phyloP scores from a whole-genome alignment of 2,329 filamentous ascomycete genomes.

The Neofusicoccum laricinum region DNA sequence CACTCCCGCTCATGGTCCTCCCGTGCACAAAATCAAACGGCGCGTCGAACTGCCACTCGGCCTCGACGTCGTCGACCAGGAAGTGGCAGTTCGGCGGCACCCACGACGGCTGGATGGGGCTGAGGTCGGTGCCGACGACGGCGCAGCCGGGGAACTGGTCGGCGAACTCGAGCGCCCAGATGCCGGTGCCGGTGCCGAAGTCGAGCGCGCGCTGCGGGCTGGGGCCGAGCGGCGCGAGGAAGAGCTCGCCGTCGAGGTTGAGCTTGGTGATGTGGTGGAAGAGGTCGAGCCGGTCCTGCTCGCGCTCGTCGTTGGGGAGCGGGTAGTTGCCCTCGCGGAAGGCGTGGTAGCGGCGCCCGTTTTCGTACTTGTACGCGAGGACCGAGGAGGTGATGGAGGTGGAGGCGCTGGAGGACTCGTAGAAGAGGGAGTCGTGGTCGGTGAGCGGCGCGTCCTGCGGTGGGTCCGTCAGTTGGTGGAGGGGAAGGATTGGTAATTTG shows the following conservation, averaged over 20 bases:
- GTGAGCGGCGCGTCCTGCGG: neutral
- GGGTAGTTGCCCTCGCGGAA: slow-evolving; percentile 34
- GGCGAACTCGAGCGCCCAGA: slow-evolving; percentile 21
- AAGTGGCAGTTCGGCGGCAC: slow-evolving; percentile 38
- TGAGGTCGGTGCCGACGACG: slow-evolving; percentile 42
- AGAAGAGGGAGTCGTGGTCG: neutral
- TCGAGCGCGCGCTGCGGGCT: slow-evolving; percentile 28
- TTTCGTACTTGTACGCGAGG: slow-evolving; percentile 24
- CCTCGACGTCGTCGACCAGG: slow-evolving; percentile 36
- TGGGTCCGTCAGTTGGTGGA: too few species aligned
- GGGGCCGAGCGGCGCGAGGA: neutral
- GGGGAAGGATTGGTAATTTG: too few species aligned
- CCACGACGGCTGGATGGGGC: slow-evolving; percentile 33
- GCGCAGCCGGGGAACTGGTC: slow-evolving; percentile 9
- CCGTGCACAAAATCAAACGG: slow-evolving; percentile 59
- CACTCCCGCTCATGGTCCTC: slow-evolving; percentile 50
- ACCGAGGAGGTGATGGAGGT: slow-evolving; percentile 36
- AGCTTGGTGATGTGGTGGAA: slow-evolving; percentile 38
- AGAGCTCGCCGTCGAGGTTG: slow-evolving; percentile 27
- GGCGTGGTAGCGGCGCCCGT: slow-evolving; percentile 17
- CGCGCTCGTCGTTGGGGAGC: slow-evolving; percentile 37
- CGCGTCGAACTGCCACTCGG: slow-evolving; percentile 24
- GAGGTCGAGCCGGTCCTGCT: slow-evolving; percentile 36
- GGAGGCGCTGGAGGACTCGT: slow-evolving; percentile 16
- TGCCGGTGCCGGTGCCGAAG: slow-evolving; percentile 31